These are phyloP conservation scores for Dioscorea alata DNA, from an alignment of 106 monocot species.

Conservation along the genomic window DNA sequence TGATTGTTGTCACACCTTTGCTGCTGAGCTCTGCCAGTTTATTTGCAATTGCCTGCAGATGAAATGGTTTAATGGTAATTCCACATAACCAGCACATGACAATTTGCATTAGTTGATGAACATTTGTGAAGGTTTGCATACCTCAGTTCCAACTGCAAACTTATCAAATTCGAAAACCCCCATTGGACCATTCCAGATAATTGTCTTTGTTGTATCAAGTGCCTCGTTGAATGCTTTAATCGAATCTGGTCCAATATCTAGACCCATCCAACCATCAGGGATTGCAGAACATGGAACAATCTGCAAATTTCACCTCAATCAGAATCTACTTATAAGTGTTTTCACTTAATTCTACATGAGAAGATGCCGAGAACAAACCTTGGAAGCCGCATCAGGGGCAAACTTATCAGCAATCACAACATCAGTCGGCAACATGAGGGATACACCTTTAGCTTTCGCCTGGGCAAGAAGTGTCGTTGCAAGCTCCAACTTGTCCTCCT, in stretches of 20 bases:
- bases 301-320: not conserved
- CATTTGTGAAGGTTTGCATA: not conserved
- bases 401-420: conserved; percentile 12
- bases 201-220: not conserved
- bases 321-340: not conserved
- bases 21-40: not conserved
- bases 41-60: not conserved
- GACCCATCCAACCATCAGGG: conserved; percentile 8
- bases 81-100: not conserved
- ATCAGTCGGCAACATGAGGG: conserved; percentile 7
- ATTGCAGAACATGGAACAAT: conserved; percentile 4
- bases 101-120: not conserved
- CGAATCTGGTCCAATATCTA: conserved; percentile 5
- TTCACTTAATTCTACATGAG: not conserved
- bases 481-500: conserved; percentile 8
- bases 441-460: conserved; percentile 8
- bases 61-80: not conserved
- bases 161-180: not conserved
- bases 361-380: not conserved
- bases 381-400: conserved; percentile 6
- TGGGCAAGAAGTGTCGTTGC: conserved; percentile 9
- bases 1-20: not conserved
- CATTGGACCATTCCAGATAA: not conserved
- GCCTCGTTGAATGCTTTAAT: not conserved
- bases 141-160: conserved; percentile 1